phyloP scores from a whole-genome alignment of 1,284 basidiomycete genomes.

The Phlebopus sp. region DNA sequence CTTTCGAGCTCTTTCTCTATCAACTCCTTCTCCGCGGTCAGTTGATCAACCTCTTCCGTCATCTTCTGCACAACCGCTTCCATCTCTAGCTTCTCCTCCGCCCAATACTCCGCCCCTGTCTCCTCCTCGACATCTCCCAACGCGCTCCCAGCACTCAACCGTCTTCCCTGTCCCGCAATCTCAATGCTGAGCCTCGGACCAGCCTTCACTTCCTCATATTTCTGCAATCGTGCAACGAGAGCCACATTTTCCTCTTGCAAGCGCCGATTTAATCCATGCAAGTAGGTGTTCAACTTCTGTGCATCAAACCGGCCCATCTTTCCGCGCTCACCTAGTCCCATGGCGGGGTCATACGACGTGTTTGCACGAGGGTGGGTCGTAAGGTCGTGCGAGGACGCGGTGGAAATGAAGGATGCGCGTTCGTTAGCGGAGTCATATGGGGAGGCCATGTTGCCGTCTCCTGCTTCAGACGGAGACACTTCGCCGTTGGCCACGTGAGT shows the following conservation, averaged over 20 bases:
- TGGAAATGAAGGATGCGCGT: constrained; percentile 67
- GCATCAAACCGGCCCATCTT: constrained; percentile 75
- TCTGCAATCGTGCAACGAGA: constrained; percentile 48
- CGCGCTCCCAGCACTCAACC: constrained; percentile 48
- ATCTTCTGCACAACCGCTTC: constrained; percentile 49
- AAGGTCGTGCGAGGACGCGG: constrained; percentile 80
- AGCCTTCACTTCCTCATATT: constrained; percentile 39
- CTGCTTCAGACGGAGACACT: constrained; percentile 17
- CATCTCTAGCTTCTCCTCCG: constrained; percentile 56
- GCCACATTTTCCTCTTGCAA: constrained; percentile 79
- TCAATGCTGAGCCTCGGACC: constrained; percentile 22
- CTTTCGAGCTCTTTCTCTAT: constrained; percentile 42
- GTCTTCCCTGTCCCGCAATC: constrained; percentile 31
- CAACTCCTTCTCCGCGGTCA: constrained; percentile 38
- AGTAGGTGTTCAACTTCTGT: constrained; percentile 74
- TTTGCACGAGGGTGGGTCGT: constrained; percentile 78
- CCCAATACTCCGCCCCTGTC: constrained; percentile 54
- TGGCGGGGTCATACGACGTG: constrained; percentile 78
- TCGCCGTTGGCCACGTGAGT: constrained; percentile 19
- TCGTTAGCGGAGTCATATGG: constrained; percentile 37
- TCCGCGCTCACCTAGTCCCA: constrained; percentile 64
- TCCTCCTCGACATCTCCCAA: constrained; percentile 63
- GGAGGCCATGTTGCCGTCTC: constrained; percentile 12
- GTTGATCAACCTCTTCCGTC: constrained; percentile 44
- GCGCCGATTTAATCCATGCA: constrained; percentile 76